Evolutionary conservation across 1,284 basidiomycete genomes (phyloP).

Genomic region (Peniophora sp.): DNA sequence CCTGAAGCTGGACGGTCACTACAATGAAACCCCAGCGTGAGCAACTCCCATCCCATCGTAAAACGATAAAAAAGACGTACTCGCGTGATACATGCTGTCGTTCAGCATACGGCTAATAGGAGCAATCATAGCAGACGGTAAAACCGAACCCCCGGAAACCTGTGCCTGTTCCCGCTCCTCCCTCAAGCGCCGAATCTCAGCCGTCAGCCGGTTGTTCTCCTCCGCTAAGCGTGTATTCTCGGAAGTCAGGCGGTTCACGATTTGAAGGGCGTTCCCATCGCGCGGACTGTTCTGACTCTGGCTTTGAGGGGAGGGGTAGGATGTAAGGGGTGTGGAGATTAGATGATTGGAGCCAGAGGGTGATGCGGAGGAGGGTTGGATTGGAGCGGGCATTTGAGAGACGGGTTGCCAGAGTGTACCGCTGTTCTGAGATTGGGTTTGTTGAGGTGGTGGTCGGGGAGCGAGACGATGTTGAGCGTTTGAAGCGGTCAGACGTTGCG

Average conservation of each 20-base stretch:
- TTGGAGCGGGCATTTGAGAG: no score
- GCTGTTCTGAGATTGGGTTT: no score
- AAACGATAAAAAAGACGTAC: neutral
- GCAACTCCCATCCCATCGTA: neutral
- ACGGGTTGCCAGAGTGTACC: no score
- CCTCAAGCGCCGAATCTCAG: slow-evolving; percentile 1
- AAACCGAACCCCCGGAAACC: neutral
- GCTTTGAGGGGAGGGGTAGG: neutral
- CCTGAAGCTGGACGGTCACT: slow-evolving; percentile 9
- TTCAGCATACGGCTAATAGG: neutral
- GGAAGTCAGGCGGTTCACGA: slow-evolving; percentile 8
- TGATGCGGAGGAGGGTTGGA: no score
- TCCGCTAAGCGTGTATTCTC: slow-evolving; percentile 11
- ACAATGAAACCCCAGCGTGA: neutral
- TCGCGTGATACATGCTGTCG: neutral
- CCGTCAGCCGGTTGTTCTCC: slow-evolving; percentile 7
- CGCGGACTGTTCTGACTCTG: slow-evolving; percentile 3
- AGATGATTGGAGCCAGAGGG: neutral
- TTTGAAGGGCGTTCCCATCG: slow-evolving; percentile 10
- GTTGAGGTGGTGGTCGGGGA: no score
- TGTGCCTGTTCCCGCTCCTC: neutral
- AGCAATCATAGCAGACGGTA: neutral
- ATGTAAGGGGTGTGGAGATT: neutral
- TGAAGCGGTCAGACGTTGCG: no score
- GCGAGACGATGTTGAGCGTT: no score